phyloP scores from a whole-genome alignment of 2,329 filamentous ascomycete genomes.

The Alternaria ventricosa region DNA sequence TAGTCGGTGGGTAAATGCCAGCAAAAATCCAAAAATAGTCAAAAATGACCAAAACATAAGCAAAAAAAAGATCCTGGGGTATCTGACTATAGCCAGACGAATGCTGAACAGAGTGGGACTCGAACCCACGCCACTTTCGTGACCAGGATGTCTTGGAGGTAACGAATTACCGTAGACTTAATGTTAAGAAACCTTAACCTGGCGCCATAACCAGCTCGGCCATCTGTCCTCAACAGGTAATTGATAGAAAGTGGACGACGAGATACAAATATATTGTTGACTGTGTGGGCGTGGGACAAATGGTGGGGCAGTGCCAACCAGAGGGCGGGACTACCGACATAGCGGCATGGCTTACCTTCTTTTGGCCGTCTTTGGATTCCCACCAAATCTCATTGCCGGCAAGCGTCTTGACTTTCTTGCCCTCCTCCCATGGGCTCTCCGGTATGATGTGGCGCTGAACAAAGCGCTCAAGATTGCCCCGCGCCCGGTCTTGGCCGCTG shows the following conservation, averaged over 20 bases:
- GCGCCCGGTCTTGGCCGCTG: slow-evolving; percentile 77
- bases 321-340: slow-evolving; percentile 4
- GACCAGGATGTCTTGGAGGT: slow-evolving; percentile 32
- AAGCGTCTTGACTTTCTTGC: slow-evolving; percentile 70
- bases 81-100: slow-evolving; percentile 33
- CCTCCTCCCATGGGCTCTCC: slow-evolving; percentile 75
- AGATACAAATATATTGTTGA: slow-evolving; percentile 1
- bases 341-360: slow-evolving; percentile 60
- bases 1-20: neutral
- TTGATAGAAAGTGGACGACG: slow-evolving; percentile 3
- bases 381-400: slow-evolving; percentile 80
- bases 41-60: neutral
- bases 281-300: neutral
- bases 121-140: slow-evolving; percentile 51
- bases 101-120: slow-evolving; percentile 51
- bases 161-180: no score
- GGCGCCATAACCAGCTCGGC: slow-evolving; percentile 42
- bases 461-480: slow-evolving; percentile 77
- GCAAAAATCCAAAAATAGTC: neutral
- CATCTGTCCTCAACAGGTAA: slow-evolving; percentile 3
- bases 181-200: slow-evolving; percentile 38
- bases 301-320: slow-evolving; percentile 9
- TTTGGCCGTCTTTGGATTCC: slow-evolving; percentile 73
- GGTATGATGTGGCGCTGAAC: slow-evolving; percentile 85
- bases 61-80: slow-evolving; percentile 35